Evolutionary conservation across 164 flowering plant species (phyloP).

Genomic region (Umbellularia californica): DNA sequence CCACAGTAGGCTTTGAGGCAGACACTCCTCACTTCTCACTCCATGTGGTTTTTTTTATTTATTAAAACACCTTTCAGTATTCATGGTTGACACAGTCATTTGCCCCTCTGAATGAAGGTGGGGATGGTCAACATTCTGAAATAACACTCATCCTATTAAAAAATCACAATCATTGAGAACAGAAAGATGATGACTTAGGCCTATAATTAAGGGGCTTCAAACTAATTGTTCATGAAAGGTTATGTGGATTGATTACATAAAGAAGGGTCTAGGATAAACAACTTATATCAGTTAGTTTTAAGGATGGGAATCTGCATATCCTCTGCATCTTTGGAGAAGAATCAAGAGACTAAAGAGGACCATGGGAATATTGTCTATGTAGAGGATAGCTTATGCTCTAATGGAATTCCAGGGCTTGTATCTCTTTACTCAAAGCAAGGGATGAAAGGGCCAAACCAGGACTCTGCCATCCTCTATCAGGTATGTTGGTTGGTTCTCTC

Average conservation of each 20-base stretch:
- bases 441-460: slow-evolving; percentile 72
- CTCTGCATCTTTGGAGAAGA: slow-evolving; percentile 41
- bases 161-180: background rate
- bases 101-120: slow-evolving; percentile 6
- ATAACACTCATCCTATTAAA: background rate
- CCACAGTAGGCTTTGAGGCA: background rate
- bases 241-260: background rate
- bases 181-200: background rate
- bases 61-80: background rate
- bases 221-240: background rate
- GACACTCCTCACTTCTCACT: background rate
- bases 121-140: background rate
- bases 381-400: slow-evolving; percentile 10
- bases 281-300: background rate
- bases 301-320: slow-evolving; percentile 75
- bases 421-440: slow-evolving; percentile 59
- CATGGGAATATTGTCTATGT: slow-evolving; percentile 30
- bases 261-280: slow-evolving; percentile 2
- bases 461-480: slow-evolving; percentile 62
- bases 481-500: slow-evolving; percentile 25
- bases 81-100: background rate
- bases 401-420: slow-evolving; percentile 24
- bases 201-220: background rate
- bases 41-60: background rate
- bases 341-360: slow-evolving; percentile 31